Conservation (phyloP, 1,284 basidiomycete genomes). For the Malassezia nana region DNA sequence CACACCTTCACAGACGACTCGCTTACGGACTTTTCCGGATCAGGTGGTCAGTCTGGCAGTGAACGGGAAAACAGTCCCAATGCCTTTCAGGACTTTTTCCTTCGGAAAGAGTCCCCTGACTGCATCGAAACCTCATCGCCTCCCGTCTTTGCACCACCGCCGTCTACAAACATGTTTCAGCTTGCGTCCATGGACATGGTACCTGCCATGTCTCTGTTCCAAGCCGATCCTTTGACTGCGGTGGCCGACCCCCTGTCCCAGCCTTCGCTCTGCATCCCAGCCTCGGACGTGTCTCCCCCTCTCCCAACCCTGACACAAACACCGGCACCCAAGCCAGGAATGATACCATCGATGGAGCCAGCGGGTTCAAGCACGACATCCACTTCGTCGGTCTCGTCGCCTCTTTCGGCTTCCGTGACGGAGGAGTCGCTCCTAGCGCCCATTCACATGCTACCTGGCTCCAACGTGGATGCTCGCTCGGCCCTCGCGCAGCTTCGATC, state of each 20-base stretch:
- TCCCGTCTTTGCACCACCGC: background rate
- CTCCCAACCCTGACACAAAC: background rate
- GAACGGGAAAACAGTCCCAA: slow-evolving; percentile 9
- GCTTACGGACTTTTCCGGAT: slow-evolving; percentile 9
- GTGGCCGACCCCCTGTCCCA: background rate
- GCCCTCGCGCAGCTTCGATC: background rate
- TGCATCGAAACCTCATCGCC: background rate
- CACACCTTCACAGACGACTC: slow-evolving; percentile 5
- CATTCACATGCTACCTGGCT: slow-evolving; percentile 1
- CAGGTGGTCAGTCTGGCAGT: slow-evolving; percentile 1
- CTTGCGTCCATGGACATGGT: background rate
- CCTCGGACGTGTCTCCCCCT: background rate
- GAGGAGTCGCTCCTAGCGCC: slow-evolving; percentile 1
- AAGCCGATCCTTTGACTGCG: background rate
- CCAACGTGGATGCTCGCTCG: background rate
- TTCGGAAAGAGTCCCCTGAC: slow-evolving; percentile 1
- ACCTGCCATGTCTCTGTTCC: background rate
- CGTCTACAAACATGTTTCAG: background rate
- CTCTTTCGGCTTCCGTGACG: background rate
- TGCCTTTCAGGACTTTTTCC: slow-evolving; percentile 15
- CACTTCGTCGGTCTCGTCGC: background rate
- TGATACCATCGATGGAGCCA: too few species aligned
- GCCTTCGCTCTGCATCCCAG: background rate
- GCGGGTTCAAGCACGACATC: background rate
- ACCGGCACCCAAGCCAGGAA: too few species aligned